Base-by-base conservation (phyloP, 2,329 filamentous ascomycete genomes). In the Coniella lustricola region DNA sequence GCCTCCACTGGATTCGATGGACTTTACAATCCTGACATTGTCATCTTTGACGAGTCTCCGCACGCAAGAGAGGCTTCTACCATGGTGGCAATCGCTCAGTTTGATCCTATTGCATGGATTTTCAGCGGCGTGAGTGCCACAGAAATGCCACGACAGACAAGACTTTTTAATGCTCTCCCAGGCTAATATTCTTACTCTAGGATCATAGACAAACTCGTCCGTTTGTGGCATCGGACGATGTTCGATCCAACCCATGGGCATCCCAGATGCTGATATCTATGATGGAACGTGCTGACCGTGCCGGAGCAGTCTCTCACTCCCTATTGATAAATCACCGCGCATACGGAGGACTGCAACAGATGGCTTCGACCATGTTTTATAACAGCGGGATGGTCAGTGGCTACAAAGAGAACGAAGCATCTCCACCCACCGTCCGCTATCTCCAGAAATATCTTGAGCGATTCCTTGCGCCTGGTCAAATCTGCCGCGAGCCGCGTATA, bases 1-100 rank as follows among this genome's bases (percentile, higher is more conserved):
- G 66, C 68, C 0, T 64, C 61, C 3, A 64, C 64, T 0, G 55
- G 58, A 0, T 70, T 74, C 31, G 55, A 62, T 0, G 62, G 59
- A 2, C 59, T 89, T 7, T 88, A 90, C 29, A 84, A 85, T 54
- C 87, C 89, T 0, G 86, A 93, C 57, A 82, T 95, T 54, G 80
- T 93, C 0, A 90, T 95, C 60, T 87, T 94, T 54, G 89, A 90
- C 37, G 88, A 94, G 62, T 67, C 69, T 0, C 67, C 70, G 0
- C 71, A 75, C 38, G 69, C 69, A 0, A 59, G 71, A 14, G 72
- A 75, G 53, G 57, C 74, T 0, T 72, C 71, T 0, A 68, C 67
- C 0, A 55, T 75, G 16, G 72, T 75, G 1, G 62, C 71, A 0
- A 58, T 75, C 17, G 70, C 70, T 0, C 68, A 64, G 22, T 73